Base-by-base conservation (phyloP, 495 filamentous ascomycete species). In the Usnea hakonensis region DNA sequence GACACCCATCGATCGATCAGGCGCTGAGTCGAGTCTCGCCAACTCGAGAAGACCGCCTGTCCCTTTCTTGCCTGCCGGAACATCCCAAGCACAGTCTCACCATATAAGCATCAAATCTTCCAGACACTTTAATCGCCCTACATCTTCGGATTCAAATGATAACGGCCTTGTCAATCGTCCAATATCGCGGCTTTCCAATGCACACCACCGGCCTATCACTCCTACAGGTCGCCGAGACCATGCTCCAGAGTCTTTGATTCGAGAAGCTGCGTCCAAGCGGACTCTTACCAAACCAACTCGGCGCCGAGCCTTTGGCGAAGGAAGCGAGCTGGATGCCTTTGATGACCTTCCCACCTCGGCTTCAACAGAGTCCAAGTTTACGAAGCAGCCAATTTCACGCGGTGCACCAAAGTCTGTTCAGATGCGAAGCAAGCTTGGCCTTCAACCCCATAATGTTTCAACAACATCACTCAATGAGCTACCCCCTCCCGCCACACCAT, bases 271-370 rank as follows among this genome's bases (percentile, higher is more conserved):
- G 30, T 72, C 79, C 3, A 89, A 89, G 71, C 79, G 81, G 44
- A 85, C 85, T 32, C 74, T 96, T 44, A 90, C 81, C 63, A 85
- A 87, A 71, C 92, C 91, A 5, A 83, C 84, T 33, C 82, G 84
- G 43, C 80, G 84, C 60, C 84, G 87, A 36, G 85, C 90, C 68
- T 98, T 93, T 75, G 94, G 94, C 6, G 90, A 96, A 74, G 94
- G 94, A 26, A 89, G 83, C 43, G 94, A 98, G 72, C 76, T 98
- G 35, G 93, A 97, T 62, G 83, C 81, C 16, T 97, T 98, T 71
- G 94, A 97, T 67, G 94, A 98, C 75, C 76, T 98, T 55, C 95
- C 95, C 16, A 97, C 90, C 1, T 96, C 90, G 33, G 86, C 80
- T 5, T 82, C 87, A 46, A 83, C 85, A 21, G 94, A 98, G 71